Conservation (phyloP, 1,284 basidiomycete genomes). For the Coniferiporia sulphurascens region DNA sequence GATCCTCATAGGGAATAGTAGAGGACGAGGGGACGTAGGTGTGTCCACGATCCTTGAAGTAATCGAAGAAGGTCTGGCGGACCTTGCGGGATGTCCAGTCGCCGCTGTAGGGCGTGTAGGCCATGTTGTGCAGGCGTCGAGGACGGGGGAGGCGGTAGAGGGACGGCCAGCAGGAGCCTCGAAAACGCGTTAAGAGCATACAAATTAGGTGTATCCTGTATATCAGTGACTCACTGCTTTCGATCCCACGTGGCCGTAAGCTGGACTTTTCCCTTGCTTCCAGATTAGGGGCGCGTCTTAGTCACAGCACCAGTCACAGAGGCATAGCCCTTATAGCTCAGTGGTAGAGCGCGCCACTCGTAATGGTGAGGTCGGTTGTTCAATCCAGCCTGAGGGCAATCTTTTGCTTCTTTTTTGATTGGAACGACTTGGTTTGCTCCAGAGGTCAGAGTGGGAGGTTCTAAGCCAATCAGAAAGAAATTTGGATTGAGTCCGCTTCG, state of each 20-base stretch:
- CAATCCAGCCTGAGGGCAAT: constrained; percentile 9
- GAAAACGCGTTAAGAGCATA: constrained; percentile 7
- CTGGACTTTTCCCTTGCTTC: too few relatives aligned
- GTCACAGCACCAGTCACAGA: background rate
- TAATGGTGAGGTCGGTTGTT: constrained; percentile 10
- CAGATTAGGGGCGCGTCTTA: too few relatives aligned
- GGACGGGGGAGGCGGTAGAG: background rate
- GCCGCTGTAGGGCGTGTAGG: constrained; percentile 25
- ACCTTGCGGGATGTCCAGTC: constrained; percentile 70
- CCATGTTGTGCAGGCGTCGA: constrained; percentile 5
- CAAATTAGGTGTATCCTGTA: constrained; percentile 6
- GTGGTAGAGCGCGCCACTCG: constrained; percentile 9
- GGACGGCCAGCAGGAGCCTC: background rate
- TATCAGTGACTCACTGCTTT: constrained; percentile 13
- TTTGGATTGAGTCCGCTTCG: too few relatives aligned
- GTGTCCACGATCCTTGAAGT: constrained; percentile 78
- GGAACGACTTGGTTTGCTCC: background rate
- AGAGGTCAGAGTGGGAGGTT: background rate
- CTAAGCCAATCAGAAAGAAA: background rate
- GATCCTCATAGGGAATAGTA: constrained; percentile 95
- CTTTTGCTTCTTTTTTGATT: background rate
- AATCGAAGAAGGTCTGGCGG: constrained; percentile 73
- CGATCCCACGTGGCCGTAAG: background rate
- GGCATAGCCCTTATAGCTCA: constrained; percentile 9
- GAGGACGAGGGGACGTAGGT: constrained; percentile 91